A percentile compares a stretch with the other conserved stretches of the same genome.
phyloP scores from a whole-genome alignment of 805 yeast species.

The Starmera dryadoides region DNA sequence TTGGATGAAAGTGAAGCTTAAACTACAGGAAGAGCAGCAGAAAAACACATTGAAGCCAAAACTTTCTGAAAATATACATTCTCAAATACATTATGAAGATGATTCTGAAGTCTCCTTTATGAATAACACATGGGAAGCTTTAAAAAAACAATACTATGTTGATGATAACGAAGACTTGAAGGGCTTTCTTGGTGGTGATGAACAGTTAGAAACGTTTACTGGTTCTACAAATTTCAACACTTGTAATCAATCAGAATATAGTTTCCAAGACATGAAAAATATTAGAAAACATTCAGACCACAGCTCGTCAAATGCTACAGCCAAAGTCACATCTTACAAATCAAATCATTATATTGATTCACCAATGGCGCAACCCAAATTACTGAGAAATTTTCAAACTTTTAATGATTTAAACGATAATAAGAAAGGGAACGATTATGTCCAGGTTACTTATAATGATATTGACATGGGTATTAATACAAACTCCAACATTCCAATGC shows the following conservation, averaged over 20 bases:
- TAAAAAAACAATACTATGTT: slow-evolving; percentile 13
- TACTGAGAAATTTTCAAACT: slow-evolving; percentile 8
- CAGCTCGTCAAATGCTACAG: slow-evolving; percentile 8
- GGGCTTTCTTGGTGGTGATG: slow-evolving; percentile 2
- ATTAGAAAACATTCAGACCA: slow-evolving; percentile 4
- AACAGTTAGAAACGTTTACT: neutral
- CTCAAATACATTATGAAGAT: neutral
- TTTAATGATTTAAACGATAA: neutral
- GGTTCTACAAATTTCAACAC: neutral
- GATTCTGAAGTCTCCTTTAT: neutral
- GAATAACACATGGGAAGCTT: slow-evolving; percentile 16
- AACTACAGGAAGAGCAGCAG: neutral
- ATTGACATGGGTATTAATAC: neutral
- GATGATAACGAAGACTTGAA: too few relatives aligned
- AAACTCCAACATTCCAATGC: slow-evolving; percentile 1
- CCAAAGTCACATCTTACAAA: slow-evolving; percentile 14
- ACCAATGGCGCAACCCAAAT: slow-evolving; percentile 18
- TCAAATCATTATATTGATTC: slow-evolving; percentile 9
- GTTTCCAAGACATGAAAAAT: slow-evolving; percentile 18
- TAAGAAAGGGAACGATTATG: neutral
- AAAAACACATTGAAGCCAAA: neutral
- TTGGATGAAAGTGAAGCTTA: slow-evolving; percentile 13
- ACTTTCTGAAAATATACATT: neutral
- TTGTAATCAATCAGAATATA: slow-evolving; percentile 9
- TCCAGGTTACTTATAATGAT: neutral